phyloP scores from a whole-genome alignment of 495 filamentous ascomycete genomes.

The Annulohypoxylon nitens region DNA sequence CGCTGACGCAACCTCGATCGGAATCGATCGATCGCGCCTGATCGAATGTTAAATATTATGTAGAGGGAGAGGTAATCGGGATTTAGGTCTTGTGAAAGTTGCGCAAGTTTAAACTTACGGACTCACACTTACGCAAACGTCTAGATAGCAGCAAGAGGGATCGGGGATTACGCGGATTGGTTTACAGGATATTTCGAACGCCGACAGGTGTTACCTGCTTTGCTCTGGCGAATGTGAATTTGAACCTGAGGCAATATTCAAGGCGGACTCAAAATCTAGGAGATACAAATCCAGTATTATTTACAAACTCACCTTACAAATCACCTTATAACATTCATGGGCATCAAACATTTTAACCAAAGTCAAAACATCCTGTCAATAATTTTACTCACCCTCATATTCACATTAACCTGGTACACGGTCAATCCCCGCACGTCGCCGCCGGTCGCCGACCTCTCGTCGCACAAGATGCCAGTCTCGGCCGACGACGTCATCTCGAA shows the following conservation, averaged over 20 bases:
- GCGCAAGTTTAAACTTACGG: conserved; percentile 1
- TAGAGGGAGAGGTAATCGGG: not conserved
- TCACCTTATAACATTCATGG: conserved; percentile 19
- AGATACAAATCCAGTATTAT: no score
- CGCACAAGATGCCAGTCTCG: conserved; percentile 29
- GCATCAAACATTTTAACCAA: conserved; percentile 1
- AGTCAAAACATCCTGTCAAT: conserved; percentile 15
- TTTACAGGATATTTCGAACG: not conserved
- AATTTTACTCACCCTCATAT: conserved; percentile 8
- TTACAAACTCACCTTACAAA: not conserved
- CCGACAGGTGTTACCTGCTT: not conserved
- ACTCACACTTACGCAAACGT: not conserved
- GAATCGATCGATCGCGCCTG: conserved; percentile 11
- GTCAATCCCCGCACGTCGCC: conserved; percentile 32
- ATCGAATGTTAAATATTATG: conserved; percentile 29
- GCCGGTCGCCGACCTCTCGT: conserved; percentile 17
- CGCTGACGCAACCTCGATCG: conserved; percentile 24
- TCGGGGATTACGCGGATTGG: not conserved
- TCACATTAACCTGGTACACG: conserved; percentile 22
- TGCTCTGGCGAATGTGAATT: not conserved
- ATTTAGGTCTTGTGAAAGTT: conserved; percentile 5
- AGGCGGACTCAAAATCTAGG: not conserved
- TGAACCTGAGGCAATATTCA: not conserved
- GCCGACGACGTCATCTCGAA: conserved; percentile 43
- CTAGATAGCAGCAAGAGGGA: not conserved